These are phyloP conservation scores for Synchytrium microbalum DNA, from an alignment of 371 early-diverging fungal species.

Conservation along the genomic window DNA sequence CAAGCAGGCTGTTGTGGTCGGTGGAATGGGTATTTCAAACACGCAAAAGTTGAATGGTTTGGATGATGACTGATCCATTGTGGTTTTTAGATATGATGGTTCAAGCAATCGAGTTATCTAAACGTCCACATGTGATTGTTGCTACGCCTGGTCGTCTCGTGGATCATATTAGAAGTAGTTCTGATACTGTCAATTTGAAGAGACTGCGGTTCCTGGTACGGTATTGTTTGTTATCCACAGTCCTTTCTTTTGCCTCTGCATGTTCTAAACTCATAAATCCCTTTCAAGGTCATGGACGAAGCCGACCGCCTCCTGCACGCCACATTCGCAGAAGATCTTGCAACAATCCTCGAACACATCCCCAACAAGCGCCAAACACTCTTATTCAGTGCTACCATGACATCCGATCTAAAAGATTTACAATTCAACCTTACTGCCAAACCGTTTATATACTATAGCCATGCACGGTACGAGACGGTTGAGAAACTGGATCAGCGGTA, in stretches of 20 bases:
- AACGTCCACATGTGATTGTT: slow-evolving; percentile 90
- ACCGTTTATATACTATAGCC: slow-evolving; percentile 79
- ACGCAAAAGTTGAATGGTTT: slow-evolving; percentile 2
- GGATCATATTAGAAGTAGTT: slow-evolving; percentile 79
- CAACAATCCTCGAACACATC: slow-evolving; percentile 63
- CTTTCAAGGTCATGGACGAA: slow-evolving; percentile 90
- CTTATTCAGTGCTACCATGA: slow-evolving; percentile 96
- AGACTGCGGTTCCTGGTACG: slow-evolving; percentile 35
- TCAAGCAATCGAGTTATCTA: slow-evolving; percentile 80
- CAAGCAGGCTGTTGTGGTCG: slow-evolving; percentile 85
- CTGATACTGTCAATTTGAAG: slow-evolving; percentile 56
- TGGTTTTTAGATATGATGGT: slow-evolving; percentile 70
- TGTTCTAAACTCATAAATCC: slow-evolving; percentile 24
- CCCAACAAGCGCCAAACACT: slow-evolving; percentile 84
- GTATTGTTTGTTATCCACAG: slow-evolving; percentile 11
- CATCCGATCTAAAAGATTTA: slow-evolving; percentile 57
- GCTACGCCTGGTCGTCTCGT: slow-evolving; percentile 97
- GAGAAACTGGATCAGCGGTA: slow-evolving; percentile 83
- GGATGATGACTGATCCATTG: slow-evolving; percentile 13
- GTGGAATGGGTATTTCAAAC: slow-evolving; percentile 68
- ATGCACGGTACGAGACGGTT: slow-evolving; percentile 71
- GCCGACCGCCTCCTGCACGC: slow-evolving; percentile 87
- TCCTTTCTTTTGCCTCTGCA: not conserved
- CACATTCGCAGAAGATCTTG: slow-evolving; percentile 80
- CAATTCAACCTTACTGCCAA: slow-evolving; percentile 22